Conservation (phyloP, 78 protist species). For the Bigelowiella natans region DNA sequence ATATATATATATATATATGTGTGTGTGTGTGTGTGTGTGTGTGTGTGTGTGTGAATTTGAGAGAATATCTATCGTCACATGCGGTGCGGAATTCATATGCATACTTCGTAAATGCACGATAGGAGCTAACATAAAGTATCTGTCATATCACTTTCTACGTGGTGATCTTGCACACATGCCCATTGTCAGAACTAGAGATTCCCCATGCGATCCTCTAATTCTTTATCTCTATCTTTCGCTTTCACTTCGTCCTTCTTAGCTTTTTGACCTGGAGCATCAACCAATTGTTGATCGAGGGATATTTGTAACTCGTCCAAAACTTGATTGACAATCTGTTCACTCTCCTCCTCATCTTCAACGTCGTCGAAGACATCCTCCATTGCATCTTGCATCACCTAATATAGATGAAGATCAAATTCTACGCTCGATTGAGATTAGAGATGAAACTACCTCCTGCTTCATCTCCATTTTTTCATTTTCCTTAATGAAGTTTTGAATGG, state of each 20-base stretch:
- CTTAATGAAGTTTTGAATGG: not conserved
- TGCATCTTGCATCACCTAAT: not conserved
- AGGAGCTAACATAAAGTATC: no score
- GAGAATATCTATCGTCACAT: no score
- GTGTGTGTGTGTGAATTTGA: no score
- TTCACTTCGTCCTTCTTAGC: not conserved
- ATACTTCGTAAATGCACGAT: no score
- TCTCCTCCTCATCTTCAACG: not conserved
- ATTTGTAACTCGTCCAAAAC: not conserved
- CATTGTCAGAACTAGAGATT: no score
- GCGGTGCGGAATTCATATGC: no score
- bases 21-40: no score
- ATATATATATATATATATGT: no score
- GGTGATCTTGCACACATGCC: no score
- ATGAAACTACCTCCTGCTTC: not conserved
- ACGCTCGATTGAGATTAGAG: not conserved
- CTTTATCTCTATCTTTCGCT: not conserved
- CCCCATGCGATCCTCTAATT: not conserved
- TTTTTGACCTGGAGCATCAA: not conserved
- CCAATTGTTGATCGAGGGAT: not conserved
- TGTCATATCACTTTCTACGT: no score
- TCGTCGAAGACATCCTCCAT: not conserved
- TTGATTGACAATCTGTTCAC: not conserved
- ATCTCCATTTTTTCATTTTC: constrained; percentile 11
- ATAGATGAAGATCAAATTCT: no score